These are phyloP conservation scores for Fusarium concolor DNA, from an alignment of 2,329 filamentous ascomycete species.

Conservation along the genomic window DNA sequence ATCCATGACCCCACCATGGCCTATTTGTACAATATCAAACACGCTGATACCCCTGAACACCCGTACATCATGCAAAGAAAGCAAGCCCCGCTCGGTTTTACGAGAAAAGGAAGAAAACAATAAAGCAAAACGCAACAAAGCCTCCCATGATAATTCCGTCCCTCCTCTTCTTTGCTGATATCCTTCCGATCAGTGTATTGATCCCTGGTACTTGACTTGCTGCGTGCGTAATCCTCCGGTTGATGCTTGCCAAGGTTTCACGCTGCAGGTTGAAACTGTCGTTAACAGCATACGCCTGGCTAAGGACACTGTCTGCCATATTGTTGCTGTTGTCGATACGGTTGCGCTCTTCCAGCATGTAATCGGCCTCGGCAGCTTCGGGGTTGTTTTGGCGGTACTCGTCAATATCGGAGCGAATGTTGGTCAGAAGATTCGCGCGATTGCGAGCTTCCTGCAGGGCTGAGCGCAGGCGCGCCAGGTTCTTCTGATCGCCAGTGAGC, in stretches of 20 bases:
- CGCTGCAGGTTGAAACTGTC: conserved; percentile 89
- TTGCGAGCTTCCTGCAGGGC: conserved; percentile 83
- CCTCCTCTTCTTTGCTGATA: conserved; percentile 92
- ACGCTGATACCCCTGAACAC: conserved; percentile 56
- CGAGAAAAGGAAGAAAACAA: conserved; percentile 85
- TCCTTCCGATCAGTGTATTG: conserved; percentile 90
- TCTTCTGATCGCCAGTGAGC: conserved; percentile 85
- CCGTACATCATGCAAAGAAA: conserved; percentile 42
- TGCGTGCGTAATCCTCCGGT: conserved; percentile 87
- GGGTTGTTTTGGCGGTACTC: conserved; percentile 87
- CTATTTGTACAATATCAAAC: conserved; percentile 50
- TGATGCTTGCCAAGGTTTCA: conserved; percentile 88
- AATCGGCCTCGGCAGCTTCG: conserved; percentile 87
- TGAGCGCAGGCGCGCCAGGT: conserved; percentile 79
- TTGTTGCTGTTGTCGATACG: conserved; percentile 90
- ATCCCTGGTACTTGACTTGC: conserved; percentile 93
- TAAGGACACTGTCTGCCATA: conserved; percentile 89
- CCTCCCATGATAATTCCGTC: conserved; percentile 93
- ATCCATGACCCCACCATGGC: conserved; percentile 41
- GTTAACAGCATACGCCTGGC: conserved; percentile 96
- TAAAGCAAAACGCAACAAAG: conserved; percentile 92
- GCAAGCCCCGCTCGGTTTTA: conserved; percentile 32
- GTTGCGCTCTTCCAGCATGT: conserved; percentile 92
- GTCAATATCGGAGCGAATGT: conserved; percentile 91
- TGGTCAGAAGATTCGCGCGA: conserved; percentile 88